Evolutionary conservation across 139 green algal genomes (phyloP).

Genomic region (Mesotaenium endlicherianum): DNA sequence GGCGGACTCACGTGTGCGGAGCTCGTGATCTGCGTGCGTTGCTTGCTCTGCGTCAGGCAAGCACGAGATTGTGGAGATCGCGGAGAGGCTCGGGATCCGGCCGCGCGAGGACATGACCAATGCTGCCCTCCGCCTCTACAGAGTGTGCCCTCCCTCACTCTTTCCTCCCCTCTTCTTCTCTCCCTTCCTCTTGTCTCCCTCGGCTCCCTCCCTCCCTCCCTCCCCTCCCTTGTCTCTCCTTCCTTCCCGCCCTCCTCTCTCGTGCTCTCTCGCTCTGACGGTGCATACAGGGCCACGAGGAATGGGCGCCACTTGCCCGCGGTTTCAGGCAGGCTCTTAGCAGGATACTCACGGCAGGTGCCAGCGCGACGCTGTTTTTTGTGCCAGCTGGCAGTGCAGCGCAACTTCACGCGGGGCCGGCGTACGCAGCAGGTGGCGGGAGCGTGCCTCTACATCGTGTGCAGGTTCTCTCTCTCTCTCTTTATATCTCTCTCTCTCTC

Average conservation of each 20-base stretch:
- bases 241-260: constrained; percentile 16
- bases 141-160: neutral
- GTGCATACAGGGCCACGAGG: no score
- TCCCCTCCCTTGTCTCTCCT: neutral
- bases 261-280: no score
- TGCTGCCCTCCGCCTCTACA: constrained; percentile 58
- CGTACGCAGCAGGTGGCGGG: constrained; percentile 86
- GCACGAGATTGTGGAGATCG: constrained; percentile 70
- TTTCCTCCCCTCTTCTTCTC: neutral
- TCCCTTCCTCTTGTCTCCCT: neutral
- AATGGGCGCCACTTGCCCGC: no score
- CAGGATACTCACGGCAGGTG: no score
- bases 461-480: no score
- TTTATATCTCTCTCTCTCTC: no score
- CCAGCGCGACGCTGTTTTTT: no score
- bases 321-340: no score
- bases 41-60: constrained; percentile 50
- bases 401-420: constrained; percentile 89
- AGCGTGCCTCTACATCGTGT: constrained; percentile 93
- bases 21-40: no score
- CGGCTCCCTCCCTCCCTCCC: neutral
- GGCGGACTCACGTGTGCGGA: no score
- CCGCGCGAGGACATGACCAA: constrained; percentile 74
- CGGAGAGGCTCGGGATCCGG: constrained; percentile 78
- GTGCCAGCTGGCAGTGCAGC: constrained; percentile 75